Evolutionary conservation across 2,329 filamentous ascomycete genomes (phyloP), one percentile per base, ranked within the genome.

Genomic region (Alternaria conjuncta): DNA sequence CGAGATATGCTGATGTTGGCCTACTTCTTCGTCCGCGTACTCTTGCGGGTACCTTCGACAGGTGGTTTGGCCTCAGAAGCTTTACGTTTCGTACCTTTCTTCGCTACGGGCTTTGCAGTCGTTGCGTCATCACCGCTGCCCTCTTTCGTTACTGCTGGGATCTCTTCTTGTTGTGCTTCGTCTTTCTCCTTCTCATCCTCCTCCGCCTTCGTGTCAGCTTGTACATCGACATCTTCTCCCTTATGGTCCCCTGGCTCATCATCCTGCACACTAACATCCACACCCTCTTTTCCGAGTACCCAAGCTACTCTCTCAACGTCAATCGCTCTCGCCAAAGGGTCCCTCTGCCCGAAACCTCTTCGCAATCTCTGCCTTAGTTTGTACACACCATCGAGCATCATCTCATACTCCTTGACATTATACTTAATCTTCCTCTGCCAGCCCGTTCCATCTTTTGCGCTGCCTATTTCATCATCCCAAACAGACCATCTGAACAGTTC

Each of bases 401-500:
- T 78, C 44, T 81, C 77, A 70, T 94, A 95, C 79, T 94, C 92
- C 69, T 88, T 89, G 20, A 81, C 78, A 45, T 84, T 90, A 79
- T 96, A 96, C 78, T 89, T 91, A 76, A 93, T 89, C 60, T 77
- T 78, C 57, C 82, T 73, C 36, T 81, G 76, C 85, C 84, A 86
- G 0, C 77, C 81, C 23, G 82, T 84, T 44, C 82, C 80, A 0
- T 46, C 28, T 28, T 58, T 62, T 18, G 1, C 28, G 10, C 45
- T 53, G 2, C 46, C 20, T 3, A 8, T 21, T 21, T 84, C 84
- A n/a, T 75, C 73, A 45, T 79, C 77, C 74, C 86, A 87, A 71
- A 87, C 87, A 6, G 91, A 80, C 91, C 91, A 95, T 68, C 89
- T 86, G 74, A 89, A 95, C 4, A 90, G 85, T 79, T 96, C 92